Evolutionary conservation across 768 basidiomycete genomes (phyloP).

Genomic region (Pleurotus salmoneostramineus): DNA sequence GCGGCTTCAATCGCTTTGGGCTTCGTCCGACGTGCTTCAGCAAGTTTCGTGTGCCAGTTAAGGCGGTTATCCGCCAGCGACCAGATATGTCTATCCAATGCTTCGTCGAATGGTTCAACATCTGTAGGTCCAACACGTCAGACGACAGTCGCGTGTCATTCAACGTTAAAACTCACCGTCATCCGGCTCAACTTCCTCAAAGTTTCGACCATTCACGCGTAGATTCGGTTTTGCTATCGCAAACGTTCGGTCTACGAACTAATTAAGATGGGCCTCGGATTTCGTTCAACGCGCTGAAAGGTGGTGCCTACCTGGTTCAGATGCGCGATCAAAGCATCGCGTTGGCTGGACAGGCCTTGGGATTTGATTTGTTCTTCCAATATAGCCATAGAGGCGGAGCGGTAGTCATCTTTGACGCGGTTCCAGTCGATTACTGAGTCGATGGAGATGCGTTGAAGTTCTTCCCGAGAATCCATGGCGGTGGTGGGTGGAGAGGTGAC

Average conservation of each 20-base stretch:
- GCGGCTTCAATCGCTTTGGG: slow-evolving; percentile 49
- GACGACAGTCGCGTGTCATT: background rate
- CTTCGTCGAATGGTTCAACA: slow-evolving; percentile 83
- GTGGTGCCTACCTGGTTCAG: slow-evolving; percentile 39
- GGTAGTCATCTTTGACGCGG: slow-evolving; percentile 52
- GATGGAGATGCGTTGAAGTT: slow-evolving; percentile 51
- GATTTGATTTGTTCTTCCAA: slow-evolving; percentile 45
- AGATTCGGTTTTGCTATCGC: slow-evolving; percentile 65
- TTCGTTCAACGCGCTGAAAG: background rate
- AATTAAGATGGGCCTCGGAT: slow-evolving; percentile 8
- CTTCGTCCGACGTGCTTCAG: slow-evolving; percentile 57
- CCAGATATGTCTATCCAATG: slow-evolving; percentile 80
- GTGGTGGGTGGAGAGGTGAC: background rate
- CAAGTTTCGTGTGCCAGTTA: slow-evolving; percentile 71
- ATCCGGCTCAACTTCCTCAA: slow-evolving; percentile 58
- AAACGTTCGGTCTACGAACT: slow-evolving; percentile 66
- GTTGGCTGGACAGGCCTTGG: slow-evolving; percentile 35
- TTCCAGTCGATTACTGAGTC: slow-evolving; percentile 68
- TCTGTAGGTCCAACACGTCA: slow-evolving; percentile 27
- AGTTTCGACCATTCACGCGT: slow-evolving; percentile 75
- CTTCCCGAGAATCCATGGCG: slow-evolving; percentile 34
- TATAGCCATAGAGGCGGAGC: slow-evolving; percentile 33
- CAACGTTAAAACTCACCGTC: slow-evolving; percentile 33
- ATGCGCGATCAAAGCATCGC: slow-evolving; percentile 44
- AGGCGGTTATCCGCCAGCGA: slow-evolving; percentile 71